Evolutionary conservation across 306 rosid genomes (phyloP), one percentile per base, ranked within the genome.

Genomic region (Quercus glauca): DNA sequence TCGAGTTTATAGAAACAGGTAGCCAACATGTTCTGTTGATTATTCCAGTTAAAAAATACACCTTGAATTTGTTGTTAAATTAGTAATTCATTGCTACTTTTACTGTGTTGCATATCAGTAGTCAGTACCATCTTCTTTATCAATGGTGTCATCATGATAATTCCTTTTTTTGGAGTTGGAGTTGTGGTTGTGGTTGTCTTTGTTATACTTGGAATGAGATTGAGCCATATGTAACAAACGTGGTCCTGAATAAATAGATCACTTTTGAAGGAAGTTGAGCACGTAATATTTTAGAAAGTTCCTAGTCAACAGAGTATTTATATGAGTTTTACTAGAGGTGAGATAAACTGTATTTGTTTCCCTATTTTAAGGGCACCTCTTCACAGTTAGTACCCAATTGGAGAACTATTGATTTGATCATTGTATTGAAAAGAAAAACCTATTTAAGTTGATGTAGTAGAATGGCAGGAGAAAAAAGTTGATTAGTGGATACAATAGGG

Each of bases 1-100:
- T 70, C 89, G 86, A 60, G 83, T 93, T 31, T 89, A 91, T 60
- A 89, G 78, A 85, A 86, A 88, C 93, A 93, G 99, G 99, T 95
- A 80, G 20, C 68, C 79, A 41, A 74, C 55, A 4, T 79, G 69
- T 73, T 71, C 69, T 28, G 20, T 51, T 23, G 31, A 49, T 71
- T 59, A 59, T 23, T 26, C 13, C 31, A 23, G 65, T 28, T 28
- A 64, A 29, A 13, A 29, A 64, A 29, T 35, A 5, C 11, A 64
- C 45, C 41, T 29, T 64, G 70, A 29, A 31, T 17, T 15, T 29
- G 41, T 15, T 28, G 12, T 17, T 41, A 41, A 64, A 17, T 29
- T 64, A 64, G 31, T 5, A 61, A 13, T 61, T 61, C 8, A 26
- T 28, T 64, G 21, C 23, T 29, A 29, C 20, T 17, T 64, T 64